Evolutionary conservation across 2,329 filamentous ascomycete genomes (phyloP).

Genomic region (Alternaria alternata): DNA sequence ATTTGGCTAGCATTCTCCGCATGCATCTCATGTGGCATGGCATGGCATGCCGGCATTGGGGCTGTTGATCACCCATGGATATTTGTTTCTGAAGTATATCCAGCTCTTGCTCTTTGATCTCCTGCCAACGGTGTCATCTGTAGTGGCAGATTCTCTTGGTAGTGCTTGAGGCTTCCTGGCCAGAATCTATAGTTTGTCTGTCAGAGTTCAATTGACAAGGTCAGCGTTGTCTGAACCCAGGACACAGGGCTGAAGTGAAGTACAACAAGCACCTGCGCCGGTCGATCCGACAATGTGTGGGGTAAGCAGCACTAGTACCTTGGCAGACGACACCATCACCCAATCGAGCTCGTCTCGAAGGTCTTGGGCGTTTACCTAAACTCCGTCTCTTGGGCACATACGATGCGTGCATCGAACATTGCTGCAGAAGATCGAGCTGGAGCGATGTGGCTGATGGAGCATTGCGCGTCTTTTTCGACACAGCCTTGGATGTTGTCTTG

Average conservation of each 20-base stretch:
- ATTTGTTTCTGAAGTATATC: background rate
- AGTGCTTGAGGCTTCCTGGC: background rate
- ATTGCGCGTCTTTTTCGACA: slow-evolving; percentile 31
- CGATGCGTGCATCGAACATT: slow-evolving; percentile 33
- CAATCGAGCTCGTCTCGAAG: slow-evolving; percentile 21
- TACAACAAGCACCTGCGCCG: slow-evolving; percentile 28
- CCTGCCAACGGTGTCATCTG: background rate
- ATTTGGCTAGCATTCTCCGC: slow-evolving; percentile 26
- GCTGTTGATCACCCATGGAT: slow-evolving; percentile 11
- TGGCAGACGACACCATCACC: slow-evolving; percentile 43
- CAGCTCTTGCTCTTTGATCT: slow-evolving; percentile 6
- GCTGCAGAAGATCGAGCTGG: slow-evolving; percentile 25
- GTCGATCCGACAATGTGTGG: slow-evolving; percentile 41
- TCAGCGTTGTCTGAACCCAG: slow-evolving; percentile 6
- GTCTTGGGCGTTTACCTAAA: slow-evolving; percentile 20
- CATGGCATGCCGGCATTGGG: slow-evolving; percentile 22
- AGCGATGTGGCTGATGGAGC: slow-evolving; percentile 9
- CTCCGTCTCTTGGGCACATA: slow-evolving; percentile 23
- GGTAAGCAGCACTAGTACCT: slow-evolving; percentile 31
- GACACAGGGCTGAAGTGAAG: slow-evolving; percentile 21
- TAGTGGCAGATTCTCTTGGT: background rate
- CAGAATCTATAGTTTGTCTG: background rate
- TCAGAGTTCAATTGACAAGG: background rate
- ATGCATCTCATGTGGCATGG: slow-evolving; percentile 9
- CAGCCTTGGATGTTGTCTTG: background rate